Evolutionary conservation across 306 rosid genomes (phyloP), one percentile per base, ranked within the genome.

Genomic region (Canavalia gladiata): DNA sequence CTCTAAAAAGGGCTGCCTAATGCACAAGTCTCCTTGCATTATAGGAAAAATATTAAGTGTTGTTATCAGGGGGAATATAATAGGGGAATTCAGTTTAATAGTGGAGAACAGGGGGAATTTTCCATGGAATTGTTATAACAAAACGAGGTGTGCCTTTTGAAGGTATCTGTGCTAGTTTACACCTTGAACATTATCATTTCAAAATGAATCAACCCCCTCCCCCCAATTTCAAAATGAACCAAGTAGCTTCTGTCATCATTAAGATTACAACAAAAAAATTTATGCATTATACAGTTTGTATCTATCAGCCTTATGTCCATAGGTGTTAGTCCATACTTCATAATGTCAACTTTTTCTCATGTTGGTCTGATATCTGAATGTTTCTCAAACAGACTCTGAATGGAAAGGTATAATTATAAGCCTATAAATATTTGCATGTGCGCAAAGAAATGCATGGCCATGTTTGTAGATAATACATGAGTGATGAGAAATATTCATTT

Each of bases 91-190:
- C 35, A 64, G 66, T n/a, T 31, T 18, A n/a, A n/a, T 57, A 49
- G 58, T 68, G 77, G 77, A 51, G 62, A 78, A 28, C 52, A 34
- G 7, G 71, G 70, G 46, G 49, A 30, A 65, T 29, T 79, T 31
- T 54, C 13, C 3, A 6, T 68, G 54, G 72, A 58, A 6, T 56
- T 69, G 29, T 47, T 79, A 9, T 79, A 69, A 45, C 72, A 42
- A 74, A 59, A 59, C 41, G 2, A 66, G 25, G 50, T 35, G 35
- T 28, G 30, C 43, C 62, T 67, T 74, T 65, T 54, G 58, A 63
- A 84, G n/a, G 68, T 50, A 76, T 34, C 75, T 3, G 12, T 49
- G 58, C 63, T n/a, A 65, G 68, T 67, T 45, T 18, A 37, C 68
- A 47, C 67, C 46, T 58, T 56, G 45, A 74, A 41, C 0, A 41